These are phyloP conservation scores for Linaria vulgaris DNA, from an alignment of 257 asterid species.

Conservation along the genomic window DNA sequence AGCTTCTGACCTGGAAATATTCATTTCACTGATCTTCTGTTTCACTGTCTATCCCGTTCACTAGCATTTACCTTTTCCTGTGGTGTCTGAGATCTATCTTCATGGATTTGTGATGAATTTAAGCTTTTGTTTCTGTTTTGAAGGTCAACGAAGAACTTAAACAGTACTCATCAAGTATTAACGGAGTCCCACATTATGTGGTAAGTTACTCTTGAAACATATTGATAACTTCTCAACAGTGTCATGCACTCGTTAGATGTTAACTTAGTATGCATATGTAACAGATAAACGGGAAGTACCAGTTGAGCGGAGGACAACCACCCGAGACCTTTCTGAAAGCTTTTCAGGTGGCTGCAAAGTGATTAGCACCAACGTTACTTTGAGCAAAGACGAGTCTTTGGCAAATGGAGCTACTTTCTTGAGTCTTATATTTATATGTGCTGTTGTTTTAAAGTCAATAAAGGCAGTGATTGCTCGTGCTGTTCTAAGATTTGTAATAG, in stretches of 20 bases:
- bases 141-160: constrained; percentile 70
- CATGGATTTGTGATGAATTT: no score
- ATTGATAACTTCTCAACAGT: not conserved
- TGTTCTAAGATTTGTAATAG: no score
- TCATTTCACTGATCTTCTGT: not conserved
- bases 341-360: constrained; percentile 37
- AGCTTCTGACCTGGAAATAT: not conserved
- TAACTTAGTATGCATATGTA: not conserved
- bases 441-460: no score
- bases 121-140: not conserved
- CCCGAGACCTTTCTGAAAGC: constrained; percentile 48
- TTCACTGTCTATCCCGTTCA: no score
- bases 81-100: no score
- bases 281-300: constrained; percentile 51
- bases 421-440: no score
- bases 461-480: no score
- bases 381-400: no score
- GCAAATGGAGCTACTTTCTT: no score
- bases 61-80: no score
- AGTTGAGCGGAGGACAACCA: constrained; percentile 63
- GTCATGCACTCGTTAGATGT: not conserved
- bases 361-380: no score
- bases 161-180: constrained; percentile 46
- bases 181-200: constrained; percentile 74
- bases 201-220: constrained; percentile 38